phyloP scores from a whole-genome alignment of 768 basidiomycete genomes.

The Leccinum disarticulatum region DNA sequence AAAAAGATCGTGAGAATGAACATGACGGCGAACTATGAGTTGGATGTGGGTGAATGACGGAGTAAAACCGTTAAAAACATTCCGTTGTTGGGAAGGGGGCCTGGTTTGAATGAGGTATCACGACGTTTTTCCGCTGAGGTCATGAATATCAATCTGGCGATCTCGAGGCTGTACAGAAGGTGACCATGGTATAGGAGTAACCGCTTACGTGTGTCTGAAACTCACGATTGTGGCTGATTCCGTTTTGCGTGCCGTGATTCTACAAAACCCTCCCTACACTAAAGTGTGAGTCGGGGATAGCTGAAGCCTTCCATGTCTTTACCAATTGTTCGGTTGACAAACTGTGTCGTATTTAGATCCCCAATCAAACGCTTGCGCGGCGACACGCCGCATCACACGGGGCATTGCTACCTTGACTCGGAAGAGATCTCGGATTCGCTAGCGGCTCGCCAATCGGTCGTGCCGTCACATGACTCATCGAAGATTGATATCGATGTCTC shows the following conservation, averaged over 20 bases:
- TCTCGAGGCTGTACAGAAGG: constrained; percentile 79
- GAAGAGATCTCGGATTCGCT: constrained; percentile 55
- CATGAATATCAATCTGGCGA: constrained; percentile 98
- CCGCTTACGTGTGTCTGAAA: neutral
- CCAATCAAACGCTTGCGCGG: constrained; percentile 87
- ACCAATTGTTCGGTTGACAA: too few species aligned
- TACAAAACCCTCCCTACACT: too few species aligned
- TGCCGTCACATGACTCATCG: too few species aligned
- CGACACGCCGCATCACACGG: constrained; percentile 67
- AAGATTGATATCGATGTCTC: too few species aligned
- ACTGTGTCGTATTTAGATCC: constrained; percentile 53
- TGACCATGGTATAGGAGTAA: constrained; percentile 28
- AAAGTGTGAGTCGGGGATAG: constrained; percentile 67
- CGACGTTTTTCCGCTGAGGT: constrained; percentile 72
- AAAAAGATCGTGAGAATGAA: neutral
- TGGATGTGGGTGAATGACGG: too few species aligned
- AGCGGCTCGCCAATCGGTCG: too few species aligned
- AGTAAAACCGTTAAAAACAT: too few species aligned
- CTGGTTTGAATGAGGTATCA: constrained; percentile 84
- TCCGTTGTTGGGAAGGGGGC: constrained; percentile 37
- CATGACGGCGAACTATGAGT: neutral
- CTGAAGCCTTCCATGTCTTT: constrained; percentile 45
- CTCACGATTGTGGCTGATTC: too few species aligned
- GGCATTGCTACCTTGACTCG: constrained; percentile 63
- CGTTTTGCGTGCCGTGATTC: too few species aligned